Evolutionary conservation across 768 basidiomycete species (phyloP).

Genomic region (Russula earlei): DNA sequence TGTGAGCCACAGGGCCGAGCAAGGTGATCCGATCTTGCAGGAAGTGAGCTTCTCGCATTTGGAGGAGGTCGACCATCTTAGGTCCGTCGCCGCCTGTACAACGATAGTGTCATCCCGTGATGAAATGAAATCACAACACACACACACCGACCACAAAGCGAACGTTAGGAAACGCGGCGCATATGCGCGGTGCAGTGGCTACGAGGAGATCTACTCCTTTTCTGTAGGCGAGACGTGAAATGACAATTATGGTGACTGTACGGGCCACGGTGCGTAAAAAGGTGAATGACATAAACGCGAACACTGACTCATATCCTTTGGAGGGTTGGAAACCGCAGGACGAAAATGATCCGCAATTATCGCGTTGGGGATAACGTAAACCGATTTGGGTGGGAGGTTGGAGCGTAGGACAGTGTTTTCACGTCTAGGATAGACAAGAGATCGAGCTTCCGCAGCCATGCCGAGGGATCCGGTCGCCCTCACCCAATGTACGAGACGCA

Average conservation of each 20-base stretch:
- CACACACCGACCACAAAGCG: conserved; percentile 74
- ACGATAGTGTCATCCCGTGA: too few species aligned
- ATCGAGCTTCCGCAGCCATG: background rate
- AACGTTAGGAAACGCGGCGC: conserved; percentile 75
- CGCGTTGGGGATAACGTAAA: conserved; percentile 93
- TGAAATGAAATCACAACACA: too few species aligned
- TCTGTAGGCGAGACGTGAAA: conserved; percentile 86
- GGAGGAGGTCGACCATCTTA: conserved; percentile 87
- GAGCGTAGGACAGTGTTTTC: conserved; percentile 94
- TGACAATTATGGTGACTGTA: conserved; percentile 81
- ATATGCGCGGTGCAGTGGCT: conserved; percentile 85
- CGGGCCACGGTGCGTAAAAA: background rate
- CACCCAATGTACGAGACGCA: conserved; percentile 97
- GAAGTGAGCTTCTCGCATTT: conserved; percentile 87
- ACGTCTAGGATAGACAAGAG: conserved; percentile 46
- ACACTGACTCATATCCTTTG: conserved; percentile 49
- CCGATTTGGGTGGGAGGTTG: conserved; percentile 47
- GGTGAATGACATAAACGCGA: background rate
- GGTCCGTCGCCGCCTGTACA: conserved; percentile 86
- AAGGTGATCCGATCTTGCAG: conserved; percentile 90
- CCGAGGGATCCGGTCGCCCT: conserved; percentile 21
- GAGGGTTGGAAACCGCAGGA: conserved; percentile 41
- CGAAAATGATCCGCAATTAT: conserved; percentile 80
- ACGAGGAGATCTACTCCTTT: conserved; percentile 96
- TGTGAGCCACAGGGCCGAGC: conserved; percentile 70